Evolutionary conservation across 2,329 filamentous ascomycete genomes (phyloP).

Genomic region (Ophiosphaerella herpotricha): DNA sequence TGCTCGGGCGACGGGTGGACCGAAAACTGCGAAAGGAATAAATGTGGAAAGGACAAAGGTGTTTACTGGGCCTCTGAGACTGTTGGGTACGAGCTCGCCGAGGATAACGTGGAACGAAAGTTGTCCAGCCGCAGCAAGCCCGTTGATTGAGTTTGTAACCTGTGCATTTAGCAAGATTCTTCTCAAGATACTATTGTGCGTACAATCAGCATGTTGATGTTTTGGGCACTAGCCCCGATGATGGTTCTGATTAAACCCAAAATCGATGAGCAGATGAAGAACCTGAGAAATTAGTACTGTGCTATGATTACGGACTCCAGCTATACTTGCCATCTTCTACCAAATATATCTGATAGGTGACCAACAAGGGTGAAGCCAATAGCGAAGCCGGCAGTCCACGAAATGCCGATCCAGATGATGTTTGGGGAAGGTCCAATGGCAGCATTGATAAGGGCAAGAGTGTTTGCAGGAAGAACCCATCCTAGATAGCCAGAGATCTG

Average conservation of each 20-base stretch:
- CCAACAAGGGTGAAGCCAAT: constrained; percentile 46
- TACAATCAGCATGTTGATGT: constrained; percentile 38
- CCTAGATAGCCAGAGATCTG: constrained; percentile 39
- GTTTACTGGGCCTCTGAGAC: constrained; percentile 39
- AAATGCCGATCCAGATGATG: constrained; percentile 46
- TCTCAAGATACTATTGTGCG: background rate
- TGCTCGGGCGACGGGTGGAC: constrained; percentile 35
- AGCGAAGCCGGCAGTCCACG: constrained; percentile 41
- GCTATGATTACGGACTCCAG: no score
- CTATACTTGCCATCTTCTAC: constrained; percentile 28
- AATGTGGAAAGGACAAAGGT: constrained; percentile 38
- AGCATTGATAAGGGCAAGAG: constrained; percentile 41
- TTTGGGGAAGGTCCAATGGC: constrained; percentile 46
- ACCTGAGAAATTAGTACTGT: constrained; percentile 7
- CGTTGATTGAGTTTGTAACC: constrained; percentile 41
- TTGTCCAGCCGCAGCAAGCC: constrained; percentile 46
- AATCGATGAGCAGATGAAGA: constrained; percentile 42
- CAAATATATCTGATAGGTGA: constrained; percentile 47
- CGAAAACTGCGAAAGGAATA: constrained; percentile 38
- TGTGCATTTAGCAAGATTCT: constrained; percentile 7
- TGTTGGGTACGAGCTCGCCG: constrained; percentile 46
- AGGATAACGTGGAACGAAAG: constrained; percentile 47
- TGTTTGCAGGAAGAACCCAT: constrained; percentile 38
- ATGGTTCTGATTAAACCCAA: constrained; percentile 43
- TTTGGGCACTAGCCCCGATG: constrained; percentile 43